A percentile compares a stretch with the other conserved stretches of the same genome.
Conservation (phyloP, 2,329 filamentous ascomycete genomes). For the Hypomyces perniciosus region DNA sequence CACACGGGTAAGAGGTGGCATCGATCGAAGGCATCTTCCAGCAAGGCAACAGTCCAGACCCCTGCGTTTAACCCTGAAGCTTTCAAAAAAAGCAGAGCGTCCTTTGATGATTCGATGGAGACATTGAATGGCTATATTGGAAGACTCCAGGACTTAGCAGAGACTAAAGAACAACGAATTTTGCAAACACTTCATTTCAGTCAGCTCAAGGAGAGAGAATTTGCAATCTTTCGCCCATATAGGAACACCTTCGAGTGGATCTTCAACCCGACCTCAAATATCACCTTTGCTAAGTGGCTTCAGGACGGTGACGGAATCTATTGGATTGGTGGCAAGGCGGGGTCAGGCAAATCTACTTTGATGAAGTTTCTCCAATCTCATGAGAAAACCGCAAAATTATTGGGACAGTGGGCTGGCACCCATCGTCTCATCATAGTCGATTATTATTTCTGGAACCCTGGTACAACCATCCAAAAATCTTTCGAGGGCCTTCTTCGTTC, state of each 20-base stretch:
- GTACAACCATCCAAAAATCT: constrained; percentile 13
- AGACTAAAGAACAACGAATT: not conserved
- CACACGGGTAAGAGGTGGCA: too few species aligned
- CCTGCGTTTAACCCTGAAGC: too few species aligned
- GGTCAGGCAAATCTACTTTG: constrained; percentile 35
- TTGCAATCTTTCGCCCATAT: constrained; percentile 4
- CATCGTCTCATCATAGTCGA: constrained; percentile 6
- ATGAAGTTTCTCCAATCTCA: constrained; percentile 25
- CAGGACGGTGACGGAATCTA: constrained; percentile 15
- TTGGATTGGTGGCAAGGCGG: constrained; percentile 29
- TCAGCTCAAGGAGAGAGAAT: constrained; percentile 1
- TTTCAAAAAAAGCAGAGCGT: too few species aligned
- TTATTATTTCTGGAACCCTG: constrained; percentile 13
- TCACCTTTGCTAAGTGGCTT: constrained; percentile 20
- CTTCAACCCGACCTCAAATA: constrained; percentile 10
- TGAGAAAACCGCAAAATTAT: not conserved
- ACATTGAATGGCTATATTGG: not conserved
- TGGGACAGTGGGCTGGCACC: not conserved
- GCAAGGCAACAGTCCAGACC: too few species aligned
- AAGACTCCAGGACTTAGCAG: not conserved
- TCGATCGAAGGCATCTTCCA: too few species aligned
- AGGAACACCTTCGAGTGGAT: constrained; percentile 24
- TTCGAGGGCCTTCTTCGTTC: constrained; percentile 11
- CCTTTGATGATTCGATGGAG: too few species aligned
- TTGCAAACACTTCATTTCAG: constrained; percentile 2